Conservation (phyloP, 164 flowering plant genomes). For the Chimonanthus salicifolius region DNA sequence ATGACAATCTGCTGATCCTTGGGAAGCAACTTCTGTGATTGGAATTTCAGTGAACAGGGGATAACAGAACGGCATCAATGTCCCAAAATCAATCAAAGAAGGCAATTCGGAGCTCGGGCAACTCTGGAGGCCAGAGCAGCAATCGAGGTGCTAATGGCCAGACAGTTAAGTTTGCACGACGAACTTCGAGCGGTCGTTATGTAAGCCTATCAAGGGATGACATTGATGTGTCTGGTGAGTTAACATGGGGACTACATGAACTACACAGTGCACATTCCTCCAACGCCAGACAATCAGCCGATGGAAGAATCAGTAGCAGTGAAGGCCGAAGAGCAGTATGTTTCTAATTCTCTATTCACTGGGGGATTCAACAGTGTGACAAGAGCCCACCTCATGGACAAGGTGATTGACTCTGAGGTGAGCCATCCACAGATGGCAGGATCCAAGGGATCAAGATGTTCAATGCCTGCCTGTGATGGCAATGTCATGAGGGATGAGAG, state of each 20-base stretch:
- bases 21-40: no score
- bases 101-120: slow-evolving; percentile 26
- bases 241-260: slow-evolving; percentile 59
- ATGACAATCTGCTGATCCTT: neutral
- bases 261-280: slow-evolving; percentile 73
- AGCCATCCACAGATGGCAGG: slow-evolving; percentile 68
- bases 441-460: slow-evolving; percentile 44
- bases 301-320: slow-evolving; percentile 56
- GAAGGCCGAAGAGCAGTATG: slow-evolving; percentile 72
- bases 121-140: slow-evolving; percentile 8
- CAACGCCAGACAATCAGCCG: slow-evolving; percentile 75
- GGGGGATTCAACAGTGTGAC: slow-evolving; percentile 75
- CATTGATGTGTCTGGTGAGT: slow-evolving; percentile 63
- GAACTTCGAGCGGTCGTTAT: slow-evolving; percentile 68
- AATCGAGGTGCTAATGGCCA: slow-evolving; percentile 26
- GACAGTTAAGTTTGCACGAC: slow-evolving; percentile 53
- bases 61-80: slow-evolving; percentile 30
- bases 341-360: slow-evolving; percentile 57
- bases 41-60: neutral
- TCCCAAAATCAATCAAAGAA: slow-evolving; percentile 36
- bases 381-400: slow-evolving; percentile 29
- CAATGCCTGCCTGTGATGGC: slow-evolving; percentile 69
- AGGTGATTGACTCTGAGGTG: slow-evolving; percentile 64
- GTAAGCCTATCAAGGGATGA: slow-evolving; percentile 60
- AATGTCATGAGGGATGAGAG: slow-evolving; percentile 61